Conservation (phyloP, 2,329 filamentous ascomycete genomes). For the Fonsecaea erecta region DNA sequence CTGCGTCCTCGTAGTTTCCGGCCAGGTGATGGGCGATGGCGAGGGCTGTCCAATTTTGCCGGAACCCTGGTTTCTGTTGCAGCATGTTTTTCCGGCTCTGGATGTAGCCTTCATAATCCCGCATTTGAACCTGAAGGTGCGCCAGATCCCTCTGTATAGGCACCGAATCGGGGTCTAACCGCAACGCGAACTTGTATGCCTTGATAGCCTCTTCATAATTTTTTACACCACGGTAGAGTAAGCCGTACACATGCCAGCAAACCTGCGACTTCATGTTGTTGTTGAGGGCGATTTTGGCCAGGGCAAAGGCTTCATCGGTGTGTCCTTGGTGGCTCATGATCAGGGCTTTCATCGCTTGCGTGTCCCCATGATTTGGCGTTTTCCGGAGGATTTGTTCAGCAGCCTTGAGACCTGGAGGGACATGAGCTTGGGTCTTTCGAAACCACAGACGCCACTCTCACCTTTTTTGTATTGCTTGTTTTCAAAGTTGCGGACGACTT, state of each 20-base stretch:
- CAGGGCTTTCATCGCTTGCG: constrained; percentile 97
- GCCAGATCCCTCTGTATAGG: constrained; percentile 95
- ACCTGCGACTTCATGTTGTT: constrained; percentile 99
- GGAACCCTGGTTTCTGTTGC: constrained; percentile 75
- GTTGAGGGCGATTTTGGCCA: constrained; percentile 89
- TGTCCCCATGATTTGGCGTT: constrained; percentile 94
- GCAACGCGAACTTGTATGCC: constrained; percentile 94
- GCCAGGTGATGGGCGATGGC: constrained; percentile 89
- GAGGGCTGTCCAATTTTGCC: constrained; percentile 97
- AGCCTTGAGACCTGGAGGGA: constrained; percentile 74
- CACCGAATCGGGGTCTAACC: constrained; percentile 87
- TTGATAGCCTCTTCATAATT: constrained; percentile 99
- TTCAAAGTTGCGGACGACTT: constrained; percentile 94
- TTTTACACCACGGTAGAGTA: constrained; percentile 90
- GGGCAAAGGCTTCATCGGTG: constrained; percentile 87
- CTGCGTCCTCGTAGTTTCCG: constrained; percentile 83
- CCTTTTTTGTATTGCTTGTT: constrained; percentile 97
- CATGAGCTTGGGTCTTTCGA: constrained; percentile 24
- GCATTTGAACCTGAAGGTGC: constrained; percentile 91
- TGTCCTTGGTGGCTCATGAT: constrained; percentile 93
- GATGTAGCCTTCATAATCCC: constrained; percentile 91
- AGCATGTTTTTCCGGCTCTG: constrained; percentile 88
- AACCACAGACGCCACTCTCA: constrained; percentile 39
- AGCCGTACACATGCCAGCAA: constrained; percentile 98
- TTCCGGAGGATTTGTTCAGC: constrained; percentile 97